Percentiles rank a stretch among this genome's conserved stretches.
Conservation (phyloP, 352 stramenopile species). For the Phytophthora rubi region DNA sequence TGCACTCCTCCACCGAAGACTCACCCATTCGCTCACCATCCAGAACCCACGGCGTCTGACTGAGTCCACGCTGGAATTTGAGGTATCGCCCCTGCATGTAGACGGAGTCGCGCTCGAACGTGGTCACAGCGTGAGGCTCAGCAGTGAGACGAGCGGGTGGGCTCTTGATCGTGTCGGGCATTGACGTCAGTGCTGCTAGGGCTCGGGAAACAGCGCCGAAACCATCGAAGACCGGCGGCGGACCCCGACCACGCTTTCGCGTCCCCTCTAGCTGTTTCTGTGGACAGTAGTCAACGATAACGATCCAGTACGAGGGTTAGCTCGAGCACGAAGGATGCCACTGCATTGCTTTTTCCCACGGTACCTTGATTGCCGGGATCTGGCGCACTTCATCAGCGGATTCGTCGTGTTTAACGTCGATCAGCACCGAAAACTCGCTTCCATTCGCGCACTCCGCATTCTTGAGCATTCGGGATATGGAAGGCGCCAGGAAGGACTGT, state of each 20-base stretch:
- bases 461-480: slow-evolving; percentile 53
- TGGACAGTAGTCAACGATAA: neutral
- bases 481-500: slow-evolving; percentile 53
- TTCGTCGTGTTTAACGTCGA: slow-evolving; percentile 75
- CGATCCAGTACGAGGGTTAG: neutral
- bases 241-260: slow-evolving; percentile 73
- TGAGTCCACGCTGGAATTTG: slow-evolving; percentile 90
- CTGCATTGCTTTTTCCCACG: neutral
- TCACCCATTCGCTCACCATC: slow-evolving; percentile 87
- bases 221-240: slow-evolving; percentile 68
- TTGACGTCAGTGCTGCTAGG: slow-evolving; percentile 47
- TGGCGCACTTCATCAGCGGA: slow-evolving; percentile 78
- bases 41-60: slow-evolving; percentile 92
- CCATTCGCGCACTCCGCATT: slow-evolving; percentile 58
- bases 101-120: slow-evolving; percentile 81
- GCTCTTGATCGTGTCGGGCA: slow-evolving; percentile 65
- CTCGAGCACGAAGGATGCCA: neutral
- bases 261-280: slow-evolving; percentile 68
- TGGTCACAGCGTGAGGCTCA: slow-evolving; percentile 41
- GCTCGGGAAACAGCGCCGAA: slow-evolving; percentile 82
- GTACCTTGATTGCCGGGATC: slow-evolving; percentile 77
- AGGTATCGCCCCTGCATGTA: slow-evolving; percentile 92
- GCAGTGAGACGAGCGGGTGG: slow-evolving; percentile 53
- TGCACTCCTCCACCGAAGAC: slow-evolving; percentile 91
- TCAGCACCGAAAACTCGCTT: slow-evolving; percentile 70